Conservation (phyloP, 2,329 filamentous ascomycete species). For the Ceratocystis ficicola region DNA sequence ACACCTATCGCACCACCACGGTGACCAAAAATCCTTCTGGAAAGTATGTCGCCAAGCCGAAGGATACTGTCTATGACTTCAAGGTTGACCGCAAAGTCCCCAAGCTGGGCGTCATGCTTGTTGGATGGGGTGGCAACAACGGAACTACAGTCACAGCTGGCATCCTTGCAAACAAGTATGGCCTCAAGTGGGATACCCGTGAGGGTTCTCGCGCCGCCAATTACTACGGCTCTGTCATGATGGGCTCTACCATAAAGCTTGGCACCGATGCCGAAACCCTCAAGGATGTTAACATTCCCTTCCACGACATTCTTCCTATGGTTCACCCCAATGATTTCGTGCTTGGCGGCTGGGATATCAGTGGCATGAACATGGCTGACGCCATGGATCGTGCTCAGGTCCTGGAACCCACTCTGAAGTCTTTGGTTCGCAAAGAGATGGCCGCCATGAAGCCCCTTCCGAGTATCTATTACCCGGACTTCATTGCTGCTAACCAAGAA, state of each 20-base stretch:
- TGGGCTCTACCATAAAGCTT: conserved; percentile 95
- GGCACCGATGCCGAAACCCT: conserved; percentile 73
- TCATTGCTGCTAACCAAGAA: conserved; percentile 97
- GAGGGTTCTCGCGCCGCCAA: conserved; percentile 77
- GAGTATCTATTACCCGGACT: conserved; percentile 97
- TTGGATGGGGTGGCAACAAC: conserved; percentile 97
- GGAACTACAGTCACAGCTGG: conserved; percentile 93
- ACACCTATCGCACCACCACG: conserved; percentile 89
- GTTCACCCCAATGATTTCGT: conserved; percentile 92
- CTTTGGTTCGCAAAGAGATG: conserved; percentile 87
- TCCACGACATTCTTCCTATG: conserved; percentile 90
- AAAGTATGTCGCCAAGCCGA: conserved; percentile 70
- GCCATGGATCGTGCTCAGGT: conserved; percentile 95
- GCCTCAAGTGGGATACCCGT: conserved; percentile 83
- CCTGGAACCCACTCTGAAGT: conserved; percentile 88
- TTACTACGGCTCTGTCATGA: conserved; percentile 96
- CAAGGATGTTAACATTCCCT: conserved; percentile 89
- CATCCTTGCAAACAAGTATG: conserved; percentile 86
- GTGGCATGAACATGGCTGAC: conserved; percentile 71
- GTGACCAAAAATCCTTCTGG: conserved; percentile 58
- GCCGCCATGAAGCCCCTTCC: conserved; percentile 74
- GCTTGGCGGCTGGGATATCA: conserved; percentile 97
- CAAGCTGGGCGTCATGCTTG: conserved; percentile 92
- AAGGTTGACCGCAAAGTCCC: conserved; percentile 89
- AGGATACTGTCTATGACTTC: conserved; percentile 90